Base-by-base conservation (phyloP, 192 early-diverging fungal species). In the Linnemannia exigua region DNA sequence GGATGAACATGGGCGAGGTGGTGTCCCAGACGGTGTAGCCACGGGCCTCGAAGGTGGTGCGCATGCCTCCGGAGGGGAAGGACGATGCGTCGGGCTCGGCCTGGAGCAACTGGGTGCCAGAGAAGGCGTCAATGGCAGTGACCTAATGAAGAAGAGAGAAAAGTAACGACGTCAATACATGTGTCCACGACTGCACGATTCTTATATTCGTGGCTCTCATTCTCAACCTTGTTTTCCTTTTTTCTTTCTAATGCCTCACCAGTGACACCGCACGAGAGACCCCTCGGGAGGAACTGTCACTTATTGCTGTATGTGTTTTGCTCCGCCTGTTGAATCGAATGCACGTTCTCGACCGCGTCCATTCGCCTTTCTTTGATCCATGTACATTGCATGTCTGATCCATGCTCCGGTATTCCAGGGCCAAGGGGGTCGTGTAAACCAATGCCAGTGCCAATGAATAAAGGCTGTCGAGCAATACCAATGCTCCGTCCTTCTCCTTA, bases 1-100 rank as follows among this genome's bases (percentile, higher is more conserved):
- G 96, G 75, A 99, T 87, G 89, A 97, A 99, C 96, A 99, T 97
- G 83, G 97, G 97, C 82, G 95, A 95, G 75, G 90, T 95, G 67
- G 97, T 97, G 90, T 99, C 98, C 98, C 98, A 99, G 87, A 99
- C 96, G 86, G 97, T 99, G 94, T 99, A 99, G 74, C 98, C 98
- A 90, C 97, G 97, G 79, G 97, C 98, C 92, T 99, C 98, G 88
- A 99, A 99, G 76, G 98, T 99, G 78, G 96, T 93, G 84, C 97
- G 94, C 94, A 98, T 97, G 87, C 98, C 97, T 87, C 97, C 97
- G 82, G 96, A 97, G 80, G 98, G 98, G 93, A 99, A 99, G 63
- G 97, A 98, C 66, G 98, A 99, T 16, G 98, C 98, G 91, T 99
- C 98, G 75, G 98, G 98, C 93, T 99, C 98, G 51, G 97, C 95